These are phyloP conservation scores for Acanthamoeba healyi DNA, from an alignment of 208 protist species.

Conservation along the genomic window DNA sequence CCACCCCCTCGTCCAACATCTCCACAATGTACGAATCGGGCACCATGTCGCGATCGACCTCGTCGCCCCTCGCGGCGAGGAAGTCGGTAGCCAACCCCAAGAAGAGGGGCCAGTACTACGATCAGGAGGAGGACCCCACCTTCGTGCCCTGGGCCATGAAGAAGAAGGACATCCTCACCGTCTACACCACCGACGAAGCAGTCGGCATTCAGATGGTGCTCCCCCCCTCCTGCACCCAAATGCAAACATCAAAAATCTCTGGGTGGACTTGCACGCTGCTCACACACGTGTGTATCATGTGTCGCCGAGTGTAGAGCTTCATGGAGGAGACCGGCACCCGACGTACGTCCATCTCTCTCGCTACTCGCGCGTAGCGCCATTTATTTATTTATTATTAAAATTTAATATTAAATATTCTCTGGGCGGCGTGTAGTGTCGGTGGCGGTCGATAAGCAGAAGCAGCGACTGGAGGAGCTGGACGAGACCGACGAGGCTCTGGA, in stretches of 20 bases:
- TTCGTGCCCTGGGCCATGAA: constrained; percentile 83
- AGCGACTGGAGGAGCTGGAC: constrained; percentile 83
- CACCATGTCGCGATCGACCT: not conserved
- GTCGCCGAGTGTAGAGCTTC: not conserved
- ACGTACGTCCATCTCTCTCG: not conserved
- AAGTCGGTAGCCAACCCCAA: not conserved
- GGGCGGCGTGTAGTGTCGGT: constrained; percentile 56
- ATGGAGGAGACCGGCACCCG: not conserved
- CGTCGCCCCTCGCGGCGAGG: not conserved
- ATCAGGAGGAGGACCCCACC: constrained; percentile 14
- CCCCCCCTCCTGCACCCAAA: not conserved
- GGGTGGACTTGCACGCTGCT: not conserved
- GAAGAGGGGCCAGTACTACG: not conserved
- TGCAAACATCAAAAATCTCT: not conserved
- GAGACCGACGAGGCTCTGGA: constrained; percentile 78
- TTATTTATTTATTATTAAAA: not conserved
- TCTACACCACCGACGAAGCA: constrained; percentile 80
- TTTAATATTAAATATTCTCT: not conserved
- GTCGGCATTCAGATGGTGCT: constrained; percentile 76
- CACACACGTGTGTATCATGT: too few relatives aligned
- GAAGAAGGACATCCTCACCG: constrained; percentile 81
- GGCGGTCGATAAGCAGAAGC: constrained; percentile 77
- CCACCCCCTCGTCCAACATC: not conserved
- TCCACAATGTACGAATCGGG: not conserved
- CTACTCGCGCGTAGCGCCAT: too few relatives aligned